phyloP scores from a whole-genome alignment of 129 eudicot genomes.

The Ambrosia trifida region DNA sequence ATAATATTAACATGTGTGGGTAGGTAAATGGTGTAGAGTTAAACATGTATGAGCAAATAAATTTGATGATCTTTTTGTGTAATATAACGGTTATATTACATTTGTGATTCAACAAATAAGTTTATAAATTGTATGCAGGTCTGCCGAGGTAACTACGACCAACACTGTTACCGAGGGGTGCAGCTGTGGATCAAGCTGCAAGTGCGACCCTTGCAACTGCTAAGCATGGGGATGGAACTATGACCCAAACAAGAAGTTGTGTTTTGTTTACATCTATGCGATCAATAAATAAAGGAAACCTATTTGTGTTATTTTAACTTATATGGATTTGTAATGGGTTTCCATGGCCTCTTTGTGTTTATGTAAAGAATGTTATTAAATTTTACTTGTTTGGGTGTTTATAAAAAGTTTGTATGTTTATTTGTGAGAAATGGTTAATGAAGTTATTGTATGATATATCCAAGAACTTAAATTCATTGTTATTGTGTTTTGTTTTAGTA shows the following conservation, averaged over 20 bases:
- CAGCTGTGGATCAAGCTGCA: conserved; percentile 64
- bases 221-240: conserved; percentile 15
- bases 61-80: too few species aligned
- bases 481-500: too few species aligned
- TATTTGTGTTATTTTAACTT: background rate
- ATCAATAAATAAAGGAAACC: background rate
- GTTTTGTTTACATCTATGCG: background rate
- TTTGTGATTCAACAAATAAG: background rate
- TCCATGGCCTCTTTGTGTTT: background rate
- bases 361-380: background rate
- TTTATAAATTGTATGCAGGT: conserved; percentile 26
- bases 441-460: background rate
- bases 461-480: too few species aligned
- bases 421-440: background rate
- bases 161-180: conserved; percentile 45
- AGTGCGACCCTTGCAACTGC: conserved; percentile 71
- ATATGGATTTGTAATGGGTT: conserved; percentile 1
- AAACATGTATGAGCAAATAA: too few species aligned
- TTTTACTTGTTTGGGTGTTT: conserved; percentile 7
- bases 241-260: background rate
- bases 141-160: conserved; percentile 47
- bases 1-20: too few species aligned
- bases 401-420: conserved; percentile 1
- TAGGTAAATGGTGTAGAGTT: too few species aligned
- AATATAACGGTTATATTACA: too few species aligned